Conservation (phyloP, 1,284 basidiomycete species). For the Moesziomyces sp. region DNA sequence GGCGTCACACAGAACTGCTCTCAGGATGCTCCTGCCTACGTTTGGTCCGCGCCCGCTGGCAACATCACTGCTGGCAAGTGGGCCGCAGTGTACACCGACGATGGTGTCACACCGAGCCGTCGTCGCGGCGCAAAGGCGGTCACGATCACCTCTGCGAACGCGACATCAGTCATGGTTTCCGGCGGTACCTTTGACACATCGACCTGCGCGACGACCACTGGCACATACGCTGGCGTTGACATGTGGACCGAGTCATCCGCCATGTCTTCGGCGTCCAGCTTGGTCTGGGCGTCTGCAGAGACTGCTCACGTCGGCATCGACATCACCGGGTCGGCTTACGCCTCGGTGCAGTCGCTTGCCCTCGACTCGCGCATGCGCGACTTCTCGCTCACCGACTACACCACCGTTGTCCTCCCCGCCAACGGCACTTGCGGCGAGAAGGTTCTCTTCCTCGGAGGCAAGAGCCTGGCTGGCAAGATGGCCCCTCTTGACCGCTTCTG, state of each 20-base stretch:
- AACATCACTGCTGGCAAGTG: conserved; percentile 24
- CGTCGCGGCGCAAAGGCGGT: conserved; percentile 32
- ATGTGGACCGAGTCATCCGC: conserved; percentile 26
- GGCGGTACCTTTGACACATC: conserved; percentile 29
- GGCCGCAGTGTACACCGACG: conserved; percentile 21
- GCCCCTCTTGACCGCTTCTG: conserved; percentile 50
- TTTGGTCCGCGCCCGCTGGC: conserved; percentile 38
- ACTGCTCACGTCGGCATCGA: conserved; percentile 24
- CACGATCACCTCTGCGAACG: conserved; percentile 12
- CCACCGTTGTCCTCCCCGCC: conserved; percentile 40
- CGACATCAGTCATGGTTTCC: conserved; percentile 26
- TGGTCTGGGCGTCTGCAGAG: conserved; percentile 3
- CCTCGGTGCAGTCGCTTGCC: conserved; percentile 23
- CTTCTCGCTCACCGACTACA: conserved; percentile 61
- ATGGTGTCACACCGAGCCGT: conserved; percentile 9
- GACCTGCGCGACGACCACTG: conserved; percentile 17
- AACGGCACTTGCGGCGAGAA: conserved; percentile 22
- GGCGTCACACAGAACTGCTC: conserved; percentile 58
- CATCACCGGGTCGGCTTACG: conserved; percentile 5
- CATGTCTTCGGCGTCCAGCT: not conserved
- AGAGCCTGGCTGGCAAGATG: conserved; percentile 50
- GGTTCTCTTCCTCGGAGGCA: conserved; percentile 65
- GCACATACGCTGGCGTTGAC: conserved; percentile 33
- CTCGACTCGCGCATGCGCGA: conserved; percentile 36
- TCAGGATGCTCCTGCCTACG: conserved; percentile 37